Evolutionary conservation across 1,139 yeast genomes (phyloP).

Genomic region (Debaryomycetaceae sp.): DNA sequence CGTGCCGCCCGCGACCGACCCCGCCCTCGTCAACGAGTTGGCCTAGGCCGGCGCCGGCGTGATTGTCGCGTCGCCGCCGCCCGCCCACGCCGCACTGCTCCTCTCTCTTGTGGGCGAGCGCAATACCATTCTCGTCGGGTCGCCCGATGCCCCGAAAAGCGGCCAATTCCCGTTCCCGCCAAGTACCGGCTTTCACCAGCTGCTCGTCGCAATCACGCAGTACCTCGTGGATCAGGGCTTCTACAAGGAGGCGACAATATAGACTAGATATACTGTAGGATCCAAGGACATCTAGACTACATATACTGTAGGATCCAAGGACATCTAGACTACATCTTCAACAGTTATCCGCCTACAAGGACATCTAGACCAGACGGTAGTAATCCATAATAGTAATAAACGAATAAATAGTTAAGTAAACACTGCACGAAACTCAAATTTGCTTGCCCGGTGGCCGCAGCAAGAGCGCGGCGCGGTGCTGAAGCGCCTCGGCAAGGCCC

Average conservation of each 20-base stretch:
- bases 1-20: conserved; percentile 42
- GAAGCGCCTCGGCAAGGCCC: conserved; percentile 66
- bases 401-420: too few species aligned
- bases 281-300: too few species aligned
- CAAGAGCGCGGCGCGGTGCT: conserved; percentile 44
- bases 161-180: conserved; percentile 15
- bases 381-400: too few species aligned
- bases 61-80: conserved; percentile 40
- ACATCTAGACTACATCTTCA: too few species aligned
- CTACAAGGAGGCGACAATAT: too few species aligned
- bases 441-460: background rate
- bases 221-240: conserved; percentile 75
- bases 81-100: too few species aligned
- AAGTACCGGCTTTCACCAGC: conserved; percentile 38
- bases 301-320: too few species aligned
- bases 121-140: conserved; percentile 15
- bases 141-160: too few species aligned
- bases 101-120: conserved; percentile 29
- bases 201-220: conserved; percentile 61
- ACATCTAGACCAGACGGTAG: too few species aligned
- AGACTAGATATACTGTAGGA: too few species aligned
- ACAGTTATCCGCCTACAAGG: too few species aligned
- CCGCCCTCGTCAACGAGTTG: conserved; percentile 67
- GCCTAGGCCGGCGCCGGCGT: conserved; percentile 89
- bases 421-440: background rate